phyloP scores from a whole-genome alignment of 208 protist species.

The Wallacemonas sp. region DNA sequence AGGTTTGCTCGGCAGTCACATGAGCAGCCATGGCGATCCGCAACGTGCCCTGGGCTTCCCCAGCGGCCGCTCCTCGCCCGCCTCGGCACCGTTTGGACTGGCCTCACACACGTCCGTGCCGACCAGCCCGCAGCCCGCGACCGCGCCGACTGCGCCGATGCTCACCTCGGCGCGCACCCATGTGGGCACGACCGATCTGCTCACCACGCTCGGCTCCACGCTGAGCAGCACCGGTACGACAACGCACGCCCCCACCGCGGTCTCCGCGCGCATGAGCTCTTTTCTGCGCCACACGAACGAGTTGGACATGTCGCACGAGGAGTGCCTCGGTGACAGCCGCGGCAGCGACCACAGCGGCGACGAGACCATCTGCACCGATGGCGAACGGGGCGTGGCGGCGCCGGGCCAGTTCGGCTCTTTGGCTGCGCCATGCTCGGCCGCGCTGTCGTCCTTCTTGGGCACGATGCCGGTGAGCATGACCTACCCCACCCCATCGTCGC shows the following conservation, averaged over 20 bases:
- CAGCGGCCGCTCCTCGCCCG: background rate
- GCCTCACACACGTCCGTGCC: background rate
- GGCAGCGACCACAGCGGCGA: background rate
- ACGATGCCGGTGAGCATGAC: background rate
- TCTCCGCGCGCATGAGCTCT: background rate
- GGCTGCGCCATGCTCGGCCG: conserved; percentile 8
- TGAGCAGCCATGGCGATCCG: background rate
- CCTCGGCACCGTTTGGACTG: background rate
- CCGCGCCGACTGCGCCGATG: background rate
- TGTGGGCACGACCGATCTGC: background rate
- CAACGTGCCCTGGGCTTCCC: background rate
- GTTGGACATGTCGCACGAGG: background rate
- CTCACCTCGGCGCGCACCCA: background rate
- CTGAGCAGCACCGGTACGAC: background rate
- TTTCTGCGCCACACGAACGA: background rate
- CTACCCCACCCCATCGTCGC: background rate
- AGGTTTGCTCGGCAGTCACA: background rate
- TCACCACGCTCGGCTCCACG: background rate
- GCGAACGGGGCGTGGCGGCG: background rate
- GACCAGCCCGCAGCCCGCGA: background rate
- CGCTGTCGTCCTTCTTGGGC: background rate
- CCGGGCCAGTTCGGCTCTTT: background rate
- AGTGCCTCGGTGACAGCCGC: background rate
- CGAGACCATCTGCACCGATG: background rate
- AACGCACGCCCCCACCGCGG: background rate